Base-by-base conservation (phyloP, 1,284 basidiomycete species). In the Papiliotrema nemorosa region DNA sequence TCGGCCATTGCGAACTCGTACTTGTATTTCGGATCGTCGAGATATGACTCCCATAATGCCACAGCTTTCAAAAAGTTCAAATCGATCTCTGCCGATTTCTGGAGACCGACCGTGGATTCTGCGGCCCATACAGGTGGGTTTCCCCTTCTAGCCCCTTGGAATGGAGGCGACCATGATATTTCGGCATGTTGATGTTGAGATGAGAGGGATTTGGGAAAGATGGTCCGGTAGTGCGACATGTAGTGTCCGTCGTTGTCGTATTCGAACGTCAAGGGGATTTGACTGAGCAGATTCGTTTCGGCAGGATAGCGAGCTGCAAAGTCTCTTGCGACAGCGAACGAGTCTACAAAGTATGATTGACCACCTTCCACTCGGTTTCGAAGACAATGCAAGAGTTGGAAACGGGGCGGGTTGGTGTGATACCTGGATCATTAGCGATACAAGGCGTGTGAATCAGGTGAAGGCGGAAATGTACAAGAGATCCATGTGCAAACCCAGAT, bases 101-200 rank as follows among this genome's bases (percentile, higher is more conserved):
- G 35, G 16, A 29, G 26, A 3, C 27, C 14, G 5, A 14, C 13
- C 21, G 20, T 6, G 16, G 18, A 9, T 25, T 14, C 3, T 16
- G 33, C 20, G 20, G n/a, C 13, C 16, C 33, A 20, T 3, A 18
- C 13, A 3, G 14, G 5, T 10, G 16, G 16, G 7, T 35, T 12
- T 5, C 7, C 12, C 12, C 7, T 10, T 38, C 36, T 13, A 10
- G 18, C 36, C 0, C 87, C 90, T 76, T 97, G 92, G 80, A 97
- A 98, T 0, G 93, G 94, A 0, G 94, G 94, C 3, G 88, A 87
- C 75, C 96, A 97, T 74, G 93, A 96, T 67, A 97, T 81, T 54
- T 84, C 82, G 34, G 50, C 46, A 37, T 60, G 53, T 49, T 54
- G 39, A 54, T 52, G 16, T 26, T 33, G 27, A 49, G 52, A 6